These are phyloP conservation scores for Ophiostoma sp. DNA, from an alignment of 2,329 filamentous ascomycete species.

Conservation along the genomic window DNA sequence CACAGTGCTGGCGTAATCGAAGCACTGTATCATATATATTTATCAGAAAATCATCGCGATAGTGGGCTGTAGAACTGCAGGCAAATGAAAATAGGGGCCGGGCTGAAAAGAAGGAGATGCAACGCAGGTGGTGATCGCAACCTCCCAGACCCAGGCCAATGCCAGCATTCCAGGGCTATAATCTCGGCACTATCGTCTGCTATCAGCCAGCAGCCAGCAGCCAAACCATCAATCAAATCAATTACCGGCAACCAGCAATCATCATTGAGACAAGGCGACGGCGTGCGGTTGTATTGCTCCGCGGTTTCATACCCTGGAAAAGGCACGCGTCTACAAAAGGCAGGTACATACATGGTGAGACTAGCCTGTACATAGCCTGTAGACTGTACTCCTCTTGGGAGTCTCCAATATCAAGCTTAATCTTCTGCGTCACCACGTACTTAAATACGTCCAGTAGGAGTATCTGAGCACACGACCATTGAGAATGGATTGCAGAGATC, in stretches of 20 bases:
- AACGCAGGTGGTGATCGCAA: background rate
- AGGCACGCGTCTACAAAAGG: background rate
- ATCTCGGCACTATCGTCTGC: background rate
- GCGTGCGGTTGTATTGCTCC: constrained; percentile 6
- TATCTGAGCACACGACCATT: constrained; percentile 8
- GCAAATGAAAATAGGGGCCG: background rate
- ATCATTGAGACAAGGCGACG: constrained; percentile 1
- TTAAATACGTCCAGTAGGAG: background rate
- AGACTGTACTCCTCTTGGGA: background rate
- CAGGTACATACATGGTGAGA: background rate
- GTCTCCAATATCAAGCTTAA: background rate
- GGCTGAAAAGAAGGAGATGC: background rate
- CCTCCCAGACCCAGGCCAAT: background rate
- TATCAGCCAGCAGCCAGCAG: no score
- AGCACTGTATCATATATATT: background rate
- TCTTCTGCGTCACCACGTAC: background rate
- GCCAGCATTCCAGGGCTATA: background rate
- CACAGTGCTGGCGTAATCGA: background rate
- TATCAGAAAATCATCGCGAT: background rate
- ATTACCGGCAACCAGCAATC: background rate
- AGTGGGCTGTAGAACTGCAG: constrained; percentile 6
- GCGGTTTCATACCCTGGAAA: background rate
- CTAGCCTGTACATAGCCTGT: background rate
- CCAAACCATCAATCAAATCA: background rate
- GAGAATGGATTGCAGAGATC: background rate